Conservation (phyloP, 2,329 filamentous ascomycete species). For the Claviceps sp. region DNA sequence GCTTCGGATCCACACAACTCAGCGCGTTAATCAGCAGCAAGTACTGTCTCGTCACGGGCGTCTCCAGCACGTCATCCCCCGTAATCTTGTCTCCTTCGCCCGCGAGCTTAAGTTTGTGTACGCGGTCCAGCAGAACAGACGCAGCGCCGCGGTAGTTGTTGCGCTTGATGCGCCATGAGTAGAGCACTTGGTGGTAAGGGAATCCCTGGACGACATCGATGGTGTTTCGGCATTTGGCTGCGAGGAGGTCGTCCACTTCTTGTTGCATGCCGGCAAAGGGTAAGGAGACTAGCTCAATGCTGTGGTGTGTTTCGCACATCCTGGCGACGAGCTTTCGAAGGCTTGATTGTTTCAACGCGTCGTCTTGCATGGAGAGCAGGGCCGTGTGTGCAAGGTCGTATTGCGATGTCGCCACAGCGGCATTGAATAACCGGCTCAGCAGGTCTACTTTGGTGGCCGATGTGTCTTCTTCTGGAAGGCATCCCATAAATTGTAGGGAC, state of each 20-base stretch:
- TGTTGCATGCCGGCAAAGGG: constrained; percentile 68
- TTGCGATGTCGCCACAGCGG: constrained; percentile 62
- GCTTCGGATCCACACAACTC: constrained; percentile 64
- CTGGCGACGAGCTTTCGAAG: constrained; percentile 56
- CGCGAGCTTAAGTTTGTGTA: constrained; percentile 46
- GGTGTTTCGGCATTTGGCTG: constrained; percentile 55
- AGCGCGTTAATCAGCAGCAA: constrained; percentile 88
- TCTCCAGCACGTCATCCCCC: constrained; percentile 45
- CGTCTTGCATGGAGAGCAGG: constrained; percentile 58
- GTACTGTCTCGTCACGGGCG: constrained; percentile 59
- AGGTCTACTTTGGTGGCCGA: constrained; percentile 51
- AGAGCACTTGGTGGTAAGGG: constrained; percentile 83
- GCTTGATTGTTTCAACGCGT: constrained; percentile 56
- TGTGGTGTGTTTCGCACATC: constrained; percentile 55
- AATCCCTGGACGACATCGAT: constrained; percentile 52
- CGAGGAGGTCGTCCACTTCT: constrained; percentile 66
- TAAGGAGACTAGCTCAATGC: constrained; percentile 55
- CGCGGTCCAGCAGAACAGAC: constrained; percentile 46
- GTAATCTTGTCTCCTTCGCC: constrained; percentile 45
- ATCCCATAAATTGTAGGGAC: constrained; percentile 49
- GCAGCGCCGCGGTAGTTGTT: constrained; percentile 75
- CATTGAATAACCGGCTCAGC: constrained; percentile 71
- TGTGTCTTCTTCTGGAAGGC: constrained; percentile 13
- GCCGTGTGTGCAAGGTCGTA: constrained; percentile 76
- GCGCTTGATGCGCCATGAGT: constrained; percentile 75